Conservation (phyloP, 73 alveolate species). For the Breviolum minutum region DNA sequence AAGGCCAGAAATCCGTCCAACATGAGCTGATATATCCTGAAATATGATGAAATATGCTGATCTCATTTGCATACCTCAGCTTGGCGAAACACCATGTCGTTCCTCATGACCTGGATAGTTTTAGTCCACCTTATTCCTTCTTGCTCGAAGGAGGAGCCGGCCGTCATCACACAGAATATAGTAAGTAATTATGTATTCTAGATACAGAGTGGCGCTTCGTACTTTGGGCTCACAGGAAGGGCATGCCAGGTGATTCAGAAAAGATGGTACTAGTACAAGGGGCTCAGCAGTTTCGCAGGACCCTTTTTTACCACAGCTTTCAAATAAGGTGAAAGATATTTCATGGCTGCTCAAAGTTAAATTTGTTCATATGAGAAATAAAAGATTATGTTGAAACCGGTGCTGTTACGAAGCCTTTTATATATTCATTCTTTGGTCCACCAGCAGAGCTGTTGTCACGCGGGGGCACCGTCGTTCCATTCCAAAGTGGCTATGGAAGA, state of each 20-base stretch:
- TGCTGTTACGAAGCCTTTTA: neutral
- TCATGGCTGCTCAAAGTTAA: neutral
- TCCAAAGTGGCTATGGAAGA: constrained; percentile 1
- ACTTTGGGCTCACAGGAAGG: neutral
- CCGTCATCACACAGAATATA: no score
- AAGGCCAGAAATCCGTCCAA: neutral
- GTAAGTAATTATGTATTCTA: no score
- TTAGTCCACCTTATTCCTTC: neutral
- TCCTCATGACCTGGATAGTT: neutral
- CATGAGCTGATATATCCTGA: no score
- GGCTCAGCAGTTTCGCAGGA: neutral
- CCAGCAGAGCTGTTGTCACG: neutral
- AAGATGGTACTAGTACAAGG: neutral
- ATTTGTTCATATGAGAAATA: neutral
- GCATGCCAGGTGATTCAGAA: neutral
- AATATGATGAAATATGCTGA: no score
- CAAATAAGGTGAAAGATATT: neutral
- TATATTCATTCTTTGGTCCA: neutral
- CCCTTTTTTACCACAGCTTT: neutral
- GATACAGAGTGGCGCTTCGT: neutral
- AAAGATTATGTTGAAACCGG: no score
- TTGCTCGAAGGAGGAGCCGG: no score
- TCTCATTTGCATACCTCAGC: no score
- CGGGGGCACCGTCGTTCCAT: no score
- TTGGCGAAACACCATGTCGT: neutral